Evolutionary conservation across 2,329 filamentous ascomycete species (phyloP).

Genomic region (Diaporthe velutina): DNA sequence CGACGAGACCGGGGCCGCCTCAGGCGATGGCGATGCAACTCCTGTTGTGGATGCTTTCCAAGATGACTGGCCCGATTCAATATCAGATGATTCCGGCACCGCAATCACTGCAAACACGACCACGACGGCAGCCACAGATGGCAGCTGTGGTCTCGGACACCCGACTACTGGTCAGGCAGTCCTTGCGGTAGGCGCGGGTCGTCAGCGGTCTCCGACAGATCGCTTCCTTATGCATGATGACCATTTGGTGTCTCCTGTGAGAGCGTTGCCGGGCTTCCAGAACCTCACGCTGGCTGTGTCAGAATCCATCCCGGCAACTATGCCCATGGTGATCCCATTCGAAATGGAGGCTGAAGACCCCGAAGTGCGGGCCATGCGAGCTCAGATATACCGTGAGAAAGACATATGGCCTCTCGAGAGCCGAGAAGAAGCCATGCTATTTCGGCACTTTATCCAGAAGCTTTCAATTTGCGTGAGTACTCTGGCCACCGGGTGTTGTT

Average conservation of each 20-base stretch:
- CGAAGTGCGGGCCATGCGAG: conserved; percentile 32
- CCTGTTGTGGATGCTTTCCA: conserved; percentile 23
- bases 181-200: neutral
- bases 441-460: conserved; percentile 50
- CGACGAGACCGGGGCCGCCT: conserved; percentile 42
- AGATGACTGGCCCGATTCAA: conserved; percentile 39
- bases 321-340: conserved; percentile 28
- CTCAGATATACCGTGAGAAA: conserved; percentile 43
- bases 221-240: conserved; percentile 48
- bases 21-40: conserved; percentile 33
- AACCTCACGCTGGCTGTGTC: conserved; percentile 29
- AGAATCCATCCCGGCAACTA: conserved; percentile 22
- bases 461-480: conserved; percentile 52
- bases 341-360: conserved; percentile 35
- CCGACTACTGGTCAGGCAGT: conserved; percentile 31
- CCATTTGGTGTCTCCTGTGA: conserved; percentile 26
- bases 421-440: conserved; percentile 46
- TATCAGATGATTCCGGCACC: conserved; percentile 35
- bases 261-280: conserved; percentile 30
- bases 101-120: conserved; percentile 27
- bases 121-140: conserved; percentile 28
- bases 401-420: conserved; percentile 47
- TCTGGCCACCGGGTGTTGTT: too few species aligned
- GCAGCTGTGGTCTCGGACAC: conserved; percentile 13
- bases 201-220: conserved; percentile 45